Conservation (phyloP, 805 yeast species). For the Metschnikowia henanensis region DNA sequence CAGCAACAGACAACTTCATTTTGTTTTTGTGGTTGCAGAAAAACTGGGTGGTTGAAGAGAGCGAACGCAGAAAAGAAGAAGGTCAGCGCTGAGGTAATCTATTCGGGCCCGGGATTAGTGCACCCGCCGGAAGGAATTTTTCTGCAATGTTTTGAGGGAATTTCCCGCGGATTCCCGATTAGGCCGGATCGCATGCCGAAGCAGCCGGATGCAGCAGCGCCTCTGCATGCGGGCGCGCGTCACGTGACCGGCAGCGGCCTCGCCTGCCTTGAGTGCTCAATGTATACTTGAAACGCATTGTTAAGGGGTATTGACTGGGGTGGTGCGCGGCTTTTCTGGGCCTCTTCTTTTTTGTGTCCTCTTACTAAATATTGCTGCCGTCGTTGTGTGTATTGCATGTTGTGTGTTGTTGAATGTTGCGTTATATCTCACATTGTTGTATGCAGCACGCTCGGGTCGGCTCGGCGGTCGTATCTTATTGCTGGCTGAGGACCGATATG, state of each 20-base stretch:
- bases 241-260: too few species aligned
- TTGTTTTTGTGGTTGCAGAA: neutral
- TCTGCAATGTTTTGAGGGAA: conserved; percentile 19
- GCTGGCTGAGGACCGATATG: too few species aligned
- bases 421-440: neutral
- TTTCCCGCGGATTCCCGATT: conserved; percentile 17
- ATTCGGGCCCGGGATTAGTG: neutral
- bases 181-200: conserved; percentile 17
- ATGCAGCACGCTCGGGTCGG: neutral
- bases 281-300: too few species aligned
- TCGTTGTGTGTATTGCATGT: too few species aligned
- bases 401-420: too few species aligned
- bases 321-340: too few species aligned
- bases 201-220: conserved; percentile 8
- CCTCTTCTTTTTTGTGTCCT: too few species aligned
- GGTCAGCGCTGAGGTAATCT: neutral
- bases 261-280: too few species aligned
- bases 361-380: too few species aligned
- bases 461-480: neutral
- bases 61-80: neutral
- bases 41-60: neutral
- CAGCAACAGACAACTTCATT: conserved; percentile 20
- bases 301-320: too few species aligned
- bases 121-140: conserved; percentile 3
- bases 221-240: neutral